Conservation (phyloP, 83 land plant genomes). For the Diphasiastrum complanatum region DNA sequence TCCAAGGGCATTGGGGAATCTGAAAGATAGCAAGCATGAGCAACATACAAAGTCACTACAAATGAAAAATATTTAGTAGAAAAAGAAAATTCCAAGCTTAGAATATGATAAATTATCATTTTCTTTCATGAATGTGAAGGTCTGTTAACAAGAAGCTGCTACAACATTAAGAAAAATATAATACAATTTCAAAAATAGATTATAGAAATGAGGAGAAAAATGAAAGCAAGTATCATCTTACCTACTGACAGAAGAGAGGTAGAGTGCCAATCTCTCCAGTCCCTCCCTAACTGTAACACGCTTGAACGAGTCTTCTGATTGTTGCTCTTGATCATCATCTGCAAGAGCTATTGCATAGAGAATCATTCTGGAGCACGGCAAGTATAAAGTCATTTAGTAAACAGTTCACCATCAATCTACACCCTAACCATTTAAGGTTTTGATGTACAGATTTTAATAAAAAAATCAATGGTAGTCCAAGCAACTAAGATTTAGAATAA, state of each 20-base stretch:
- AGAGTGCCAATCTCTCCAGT: constrained; percentile 55
- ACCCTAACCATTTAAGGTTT: too few species aligned
- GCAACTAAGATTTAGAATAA: too few species aligned
- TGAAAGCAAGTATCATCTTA: constrained; percentile 8
- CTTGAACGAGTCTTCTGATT: constrained; percentile 18
- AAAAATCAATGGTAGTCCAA: too few species aligned
- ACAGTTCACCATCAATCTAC: too few species aligned
- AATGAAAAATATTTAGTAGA: background rate
- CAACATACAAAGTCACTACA: too few species aligned
- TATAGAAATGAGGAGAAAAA: background rate
- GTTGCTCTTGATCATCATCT: constrained; percentile 67
- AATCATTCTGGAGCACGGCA: constrained; percentile 77
- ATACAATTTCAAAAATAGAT: background rate
- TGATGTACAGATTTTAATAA: too few species aligned
- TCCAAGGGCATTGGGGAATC: constrained; percentile 72
- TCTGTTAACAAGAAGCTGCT: background rate
- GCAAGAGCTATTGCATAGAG: constrained; percentile 80
- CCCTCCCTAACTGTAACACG: constrained; percentile 62
- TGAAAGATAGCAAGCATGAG: constrained; percentile 31
- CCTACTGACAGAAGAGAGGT: constrained; percentile 68
- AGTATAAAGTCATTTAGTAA: too few species aligned
- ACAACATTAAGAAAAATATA: background rate
- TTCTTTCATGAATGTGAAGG: background rate
- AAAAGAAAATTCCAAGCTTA: background rate
- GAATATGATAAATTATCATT: background rate